Evolutionary conservation across 129 eudicot genomes (phyloP).

Genomic region (Cynara cardunculus): DNA sequence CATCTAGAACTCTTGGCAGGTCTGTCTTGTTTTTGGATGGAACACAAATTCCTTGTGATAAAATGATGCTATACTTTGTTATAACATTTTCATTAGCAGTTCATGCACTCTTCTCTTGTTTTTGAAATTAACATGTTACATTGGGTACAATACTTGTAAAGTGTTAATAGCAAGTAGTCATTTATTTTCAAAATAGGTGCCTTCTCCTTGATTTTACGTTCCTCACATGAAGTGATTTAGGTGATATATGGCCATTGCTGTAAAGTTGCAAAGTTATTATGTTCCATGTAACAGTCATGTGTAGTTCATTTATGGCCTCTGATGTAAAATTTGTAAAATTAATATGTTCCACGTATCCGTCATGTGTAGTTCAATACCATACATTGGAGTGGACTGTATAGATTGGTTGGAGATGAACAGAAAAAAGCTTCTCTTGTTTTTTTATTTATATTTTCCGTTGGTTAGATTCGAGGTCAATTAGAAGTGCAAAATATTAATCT

Average conservation of each 20-base stretch:
- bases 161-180: neutral
- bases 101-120: neutral
- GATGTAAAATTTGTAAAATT: neutral
- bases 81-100: neutral
- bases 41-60: slow-evolving; percentile 6
- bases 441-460: neutral
- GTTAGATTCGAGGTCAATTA: neutral
- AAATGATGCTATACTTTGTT: neutral
- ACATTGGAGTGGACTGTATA: neutral
- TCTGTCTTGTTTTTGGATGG: slow-evolving; percentile 14
- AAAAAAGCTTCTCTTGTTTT: neutral
- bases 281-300: neutral
- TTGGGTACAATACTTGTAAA: neutral
- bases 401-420: neutral
- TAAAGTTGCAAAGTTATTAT: neutral
- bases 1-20: slow-evolving; percentile 84
- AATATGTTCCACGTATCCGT: neutral
- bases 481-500: neutral
- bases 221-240: neutral
- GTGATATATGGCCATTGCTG: neutral
- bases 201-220: neutral
- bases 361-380: neutral
- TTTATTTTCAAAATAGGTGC: neutral
- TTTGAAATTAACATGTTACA: neutral
- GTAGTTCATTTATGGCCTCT: neutral